Conservation (phyloP, 257 asterid genomes). For the Catharanthus roseus region DNA sequence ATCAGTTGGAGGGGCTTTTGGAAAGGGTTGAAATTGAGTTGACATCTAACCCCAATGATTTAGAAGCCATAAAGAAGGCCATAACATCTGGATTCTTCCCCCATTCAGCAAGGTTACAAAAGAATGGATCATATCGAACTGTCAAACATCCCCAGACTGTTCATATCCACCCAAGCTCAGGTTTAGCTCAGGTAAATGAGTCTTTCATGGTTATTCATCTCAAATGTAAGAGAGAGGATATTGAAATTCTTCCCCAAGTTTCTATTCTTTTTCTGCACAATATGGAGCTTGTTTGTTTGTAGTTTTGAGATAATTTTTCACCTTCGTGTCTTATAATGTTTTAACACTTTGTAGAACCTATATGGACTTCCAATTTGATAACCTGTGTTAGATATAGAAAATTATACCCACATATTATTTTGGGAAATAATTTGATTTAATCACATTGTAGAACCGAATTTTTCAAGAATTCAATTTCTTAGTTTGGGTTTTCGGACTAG, state of each 20-base stretch:
- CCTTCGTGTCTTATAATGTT: background rate
- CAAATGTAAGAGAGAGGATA: background rate
- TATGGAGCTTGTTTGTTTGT: background rate
- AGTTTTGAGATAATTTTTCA: background rate
- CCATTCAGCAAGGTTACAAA: conserved; percentile 76
- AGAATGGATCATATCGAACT: conserved; percentile 77
- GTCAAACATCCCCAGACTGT: conserved; percentile 85
- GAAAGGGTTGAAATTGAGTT: conserved; percentile 91
- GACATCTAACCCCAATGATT: conserved; percentile 50
- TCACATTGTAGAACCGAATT: too few relatives aligned
- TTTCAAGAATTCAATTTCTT: background rate
- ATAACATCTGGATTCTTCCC: conserved; percentile 83
- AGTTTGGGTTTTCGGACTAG: too few relatives aligned
- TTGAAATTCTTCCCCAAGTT: background rate
- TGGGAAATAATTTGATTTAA: background rate
- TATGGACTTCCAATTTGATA: background rate
- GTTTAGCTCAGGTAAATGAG: conserved; percentile 60
- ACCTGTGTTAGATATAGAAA: background rate
- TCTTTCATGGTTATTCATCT: background rate
- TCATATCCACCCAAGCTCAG: conserved; percentile 88
- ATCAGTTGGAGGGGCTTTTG: conserved; percentile 81
- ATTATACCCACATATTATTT: background rate
- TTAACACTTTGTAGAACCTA: background rate
- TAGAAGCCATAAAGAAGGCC: conserved; percentile 68
- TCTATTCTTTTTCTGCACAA: background rate